These are phyloP conservation scores for Croton laevigatus DNA, from an alignment of 441 rosid species.

Conservation along the genomic window DNA sequence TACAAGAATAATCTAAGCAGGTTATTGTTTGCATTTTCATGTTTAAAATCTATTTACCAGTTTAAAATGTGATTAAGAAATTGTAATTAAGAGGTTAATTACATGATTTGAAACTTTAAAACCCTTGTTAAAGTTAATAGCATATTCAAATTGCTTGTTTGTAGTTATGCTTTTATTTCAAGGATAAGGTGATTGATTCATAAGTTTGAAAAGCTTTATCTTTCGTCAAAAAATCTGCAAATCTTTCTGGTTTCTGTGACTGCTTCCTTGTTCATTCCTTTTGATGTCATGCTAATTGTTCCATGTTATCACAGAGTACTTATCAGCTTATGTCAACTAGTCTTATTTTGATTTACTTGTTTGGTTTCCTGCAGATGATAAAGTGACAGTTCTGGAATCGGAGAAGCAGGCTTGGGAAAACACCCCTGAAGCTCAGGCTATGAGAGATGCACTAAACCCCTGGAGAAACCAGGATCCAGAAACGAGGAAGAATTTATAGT, in stretches of 20 bases:
- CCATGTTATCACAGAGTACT: neutral
- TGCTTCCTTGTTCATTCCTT: slow-evolving; percentile 6
- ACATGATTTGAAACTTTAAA: neutral
- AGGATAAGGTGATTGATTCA: neutral
- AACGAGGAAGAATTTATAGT: slow-evolving; percentile 29
- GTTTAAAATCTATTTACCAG: neutral
- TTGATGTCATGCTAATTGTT: neutral
- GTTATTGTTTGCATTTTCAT: neutral
- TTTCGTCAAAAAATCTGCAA: neutral
- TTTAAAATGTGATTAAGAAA: neutral
- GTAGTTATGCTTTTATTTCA: neutral
- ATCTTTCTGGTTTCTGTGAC: neutral
- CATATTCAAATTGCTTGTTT: neutral
- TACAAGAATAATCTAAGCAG: neutral
- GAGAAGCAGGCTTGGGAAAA: slow-evolving; percentile 83
- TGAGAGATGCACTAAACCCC: slow-evolving; percentile 81
- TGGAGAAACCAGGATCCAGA: slow-evolving; percentile 68
- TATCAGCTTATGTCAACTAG: neutral
- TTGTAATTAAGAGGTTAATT: neutral
- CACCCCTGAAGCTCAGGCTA: slow-evolving; percentile 79
- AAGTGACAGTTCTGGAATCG: slow-evolving; percentile 79
- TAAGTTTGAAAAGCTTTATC: neutral
- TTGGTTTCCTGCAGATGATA: slow-evolving; percentile 56
- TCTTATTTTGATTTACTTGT: slow-evolving; percentile 4
- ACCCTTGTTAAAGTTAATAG: neutral